A percentile compares a stretch with the other conserved stretches of the same genome.
phyloP scores from a whole-genome alignment of 768 basidiomycete genomes.

The Roridomyces roridus region DNA sequence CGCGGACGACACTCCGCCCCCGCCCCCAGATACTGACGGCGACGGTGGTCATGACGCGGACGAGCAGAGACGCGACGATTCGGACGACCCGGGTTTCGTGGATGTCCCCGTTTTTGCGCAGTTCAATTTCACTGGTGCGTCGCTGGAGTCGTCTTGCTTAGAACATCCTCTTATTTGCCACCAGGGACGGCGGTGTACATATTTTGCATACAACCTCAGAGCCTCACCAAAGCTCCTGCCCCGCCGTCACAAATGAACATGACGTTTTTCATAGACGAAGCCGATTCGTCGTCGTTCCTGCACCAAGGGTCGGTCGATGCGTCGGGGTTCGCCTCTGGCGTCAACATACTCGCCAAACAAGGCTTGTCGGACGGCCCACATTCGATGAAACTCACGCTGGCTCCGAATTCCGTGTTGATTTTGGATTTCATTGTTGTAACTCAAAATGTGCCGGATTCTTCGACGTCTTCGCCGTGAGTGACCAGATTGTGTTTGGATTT shows the following conservation, averaged over 20 bases:
- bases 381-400: conserved; percentile 48
- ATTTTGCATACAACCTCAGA: conserved; percentile 46
- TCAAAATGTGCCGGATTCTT: neutral
- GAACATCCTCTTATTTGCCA: conserved; percentile 1
- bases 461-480: neutral
- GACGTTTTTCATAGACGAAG: conserved; percentile 49
- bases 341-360: conserved; percentile 43
- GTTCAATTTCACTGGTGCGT: conserved; percentile 52
- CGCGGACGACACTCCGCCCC: conserved; percentile 8
- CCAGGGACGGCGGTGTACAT: conserved; percentile 57
- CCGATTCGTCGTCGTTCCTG: conserved; percentile 33
- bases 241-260: conserved; percentile 50
- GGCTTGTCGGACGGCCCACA: conserved; percentile 47
- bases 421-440: conserved; percentile 57
- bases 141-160: neutral
- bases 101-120: conserved; percentile 41
- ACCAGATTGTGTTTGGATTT: neutral
- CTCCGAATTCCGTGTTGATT: conserved; percentile 50
- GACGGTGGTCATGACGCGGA: too few relatives aligned
- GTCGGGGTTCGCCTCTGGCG: conserved; percentile 36
- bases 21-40: too few relatives aligned
- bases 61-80: too few relatives aligned
- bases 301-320: conserved; percentile 32
- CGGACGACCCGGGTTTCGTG: conserved; percentile 35
- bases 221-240: conserved; percentile 26